These are phyloP conservation scores for Pichia sp. DNA, from an alignment of 1,139 yeast genomes.

Conservation along the genomic window DNA sequence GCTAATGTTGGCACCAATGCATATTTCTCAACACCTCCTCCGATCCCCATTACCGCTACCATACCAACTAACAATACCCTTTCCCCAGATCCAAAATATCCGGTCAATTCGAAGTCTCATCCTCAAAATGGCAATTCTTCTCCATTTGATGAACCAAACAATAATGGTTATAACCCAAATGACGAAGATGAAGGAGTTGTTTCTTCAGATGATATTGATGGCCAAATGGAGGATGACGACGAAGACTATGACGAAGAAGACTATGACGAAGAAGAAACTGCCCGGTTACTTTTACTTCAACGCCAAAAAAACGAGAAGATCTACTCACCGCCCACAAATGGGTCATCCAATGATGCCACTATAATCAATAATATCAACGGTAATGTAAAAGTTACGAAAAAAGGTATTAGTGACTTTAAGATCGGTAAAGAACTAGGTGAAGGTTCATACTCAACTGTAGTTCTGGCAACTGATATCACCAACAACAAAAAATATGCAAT, in stretches of 20 bases:
- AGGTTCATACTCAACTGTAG: conserved; percentile 76
- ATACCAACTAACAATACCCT: too few relatives aligned
- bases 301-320: neutral
- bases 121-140: too few relatives aligned
- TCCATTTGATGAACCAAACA: too few relatives aligned
- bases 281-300: neutral
- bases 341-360: conserved; percentile 3
- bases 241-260: conserved; percentile 9
- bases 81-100: too few relatives aligned
- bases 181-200: neutral
- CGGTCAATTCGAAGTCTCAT: too few relatives aligned
- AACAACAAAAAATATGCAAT: conserved; percentile 59
- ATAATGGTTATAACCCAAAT: too few relatives aligned
- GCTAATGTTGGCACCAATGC: too few relatives aligned
- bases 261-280: conserved; percentile 11
- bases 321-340: too few relatives aligned
- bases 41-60: too few relatives aligned
- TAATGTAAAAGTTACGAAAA: conserved; percentile 33
- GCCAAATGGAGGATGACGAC: neutral
- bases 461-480: conserved; percentile 54
- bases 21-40: too few relatives aligned
- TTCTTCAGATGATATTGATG: neutral
- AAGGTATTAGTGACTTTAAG: conserved; percentile 60
- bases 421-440: conserved; percentile 70
- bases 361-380: conserved; percentile 3